These are phyloP conservation scores for Cercospora janseana DNA, from an alignment of 2,329 filamentous ascomycete species.

Conservation along the genomic window DNA sequence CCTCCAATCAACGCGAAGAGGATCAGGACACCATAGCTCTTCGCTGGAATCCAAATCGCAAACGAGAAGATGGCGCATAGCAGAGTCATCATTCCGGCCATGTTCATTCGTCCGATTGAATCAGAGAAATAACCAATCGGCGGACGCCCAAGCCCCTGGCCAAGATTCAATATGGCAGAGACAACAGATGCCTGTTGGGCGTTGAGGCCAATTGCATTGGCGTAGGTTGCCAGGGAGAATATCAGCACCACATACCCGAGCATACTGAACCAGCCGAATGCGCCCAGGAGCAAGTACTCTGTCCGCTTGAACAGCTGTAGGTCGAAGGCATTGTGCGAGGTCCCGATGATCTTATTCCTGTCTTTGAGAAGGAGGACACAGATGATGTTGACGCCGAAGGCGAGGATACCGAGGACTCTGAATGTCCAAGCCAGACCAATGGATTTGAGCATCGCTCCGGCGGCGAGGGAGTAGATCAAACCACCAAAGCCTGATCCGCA, in stretches of 20 bases:
- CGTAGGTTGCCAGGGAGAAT: conserved; percentile 73
- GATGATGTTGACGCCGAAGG: conserved; percentile 62
- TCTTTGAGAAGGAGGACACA: conserved; percentile 66
- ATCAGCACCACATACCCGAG: conserved; percentile 74
- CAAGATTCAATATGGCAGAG: conserved; percentile 69
- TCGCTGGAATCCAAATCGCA: conserved; percentile 70
- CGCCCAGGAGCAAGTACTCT: conserved; percentile 64
- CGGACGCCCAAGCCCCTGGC: conserved; percentile 66
- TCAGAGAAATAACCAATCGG: conserved; percentile 72
- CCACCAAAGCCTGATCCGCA: conserved; percentile 76
- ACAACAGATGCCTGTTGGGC: conserved; percentile 67
- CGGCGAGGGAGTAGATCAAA: conserved; percentile 64
- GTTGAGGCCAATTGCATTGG: conserved; percentile 63
- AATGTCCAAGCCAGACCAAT: conserved; percentile 67
- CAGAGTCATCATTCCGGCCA: conserved; percentile 62
- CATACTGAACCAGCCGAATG: conserved; percentile 69
- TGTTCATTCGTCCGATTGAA: conserved; percentile 67
- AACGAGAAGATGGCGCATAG: conserved; percentile 64
- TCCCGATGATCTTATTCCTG: conserved; percentile 68
- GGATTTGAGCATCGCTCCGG: conserved; percentile 65
- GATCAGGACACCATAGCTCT: conserved; percentile 65
- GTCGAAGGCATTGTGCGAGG: conserved; percentile 67
- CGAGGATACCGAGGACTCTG: conserved; percentile 62
- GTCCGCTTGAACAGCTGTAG: conserved; percentile 57
- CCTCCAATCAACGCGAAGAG: conserved; percentile 69